A percentile compares a stretch with the other conserved stretches of the same genome.
Conservation (phyloP, 768 basidiomycete species). For the Amyloporia xantha region DNA sequence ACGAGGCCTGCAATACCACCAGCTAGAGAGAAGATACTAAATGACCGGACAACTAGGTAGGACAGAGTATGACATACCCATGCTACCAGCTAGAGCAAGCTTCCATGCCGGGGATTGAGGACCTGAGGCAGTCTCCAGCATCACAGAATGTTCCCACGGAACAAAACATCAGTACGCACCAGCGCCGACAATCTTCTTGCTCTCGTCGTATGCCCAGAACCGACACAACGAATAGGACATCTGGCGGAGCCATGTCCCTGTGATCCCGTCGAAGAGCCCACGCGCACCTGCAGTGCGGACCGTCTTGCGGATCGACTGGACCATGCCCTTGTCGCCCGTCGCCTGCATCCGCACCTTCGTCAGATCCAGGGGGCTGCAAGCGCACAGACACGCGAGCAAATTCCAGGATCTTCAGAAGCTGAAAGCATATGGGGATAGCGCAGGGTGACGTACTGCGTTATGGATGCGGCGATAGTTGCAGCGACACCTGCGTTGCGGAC, state of each 20-base stretch:
- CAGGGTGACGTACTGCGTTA: slow-evolving; percentile 60
- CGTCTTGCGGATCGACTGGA: slow-evolving; percentile 77
- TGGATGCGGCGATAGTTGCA: slow-evolving; percentile 82
- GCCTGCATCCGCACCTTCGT: slow-evolving; percentile 92
- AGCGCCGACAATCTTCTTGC: slow-evolving; percentile 76
- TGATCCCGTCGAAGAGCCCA: slow-evolving; percentile 81
- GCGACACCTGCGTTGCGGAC: slow-evolving; percentile 45
- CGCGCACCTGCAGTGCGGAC: slow-evolving; percentile 69
- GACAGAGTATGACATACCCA: slow-evolving; percentile 52
- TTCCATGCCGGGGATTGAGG: slow-evolving; percentile 74
- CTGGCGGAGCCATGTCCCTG: slow-evolving; percentile 86
- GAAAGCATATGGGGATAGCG: slow-evolving; percentile 2
- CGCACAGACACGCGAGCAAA: not conserved
- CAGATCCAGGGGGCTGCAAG: slow-evolving; percentile 69
- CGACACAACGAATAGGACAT: slow-evolving; percentile 90
- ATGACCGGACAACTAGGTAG: slow-evolving; percentile 5
- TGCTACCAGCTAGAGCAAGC: slow-evolving; percentile 73
- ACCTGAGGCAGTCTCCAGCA: slow-evolving; percentile 27
- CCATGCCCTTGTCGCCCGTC: slow-evolving; percentile 88
- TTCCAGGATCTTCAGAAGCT: not conserved
- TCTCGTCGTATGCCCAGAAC: slow-evolving; percentile 93
- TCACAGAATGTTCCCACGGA: not conserved
- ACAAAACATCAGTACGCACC: slow-evolving; percentile 25
- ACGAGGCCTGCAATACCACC: slow-evolving; percentile 81
- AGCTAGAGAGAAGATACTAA: slow-evolving; percentile 42